Percentiles rank a stretch among this genome's conserved stretches.
These are phyloP conservation scores for Cyberlindnera japonica DNA, from an alignment of 805 yeast species.

Conservation along the genomic window DNA sequence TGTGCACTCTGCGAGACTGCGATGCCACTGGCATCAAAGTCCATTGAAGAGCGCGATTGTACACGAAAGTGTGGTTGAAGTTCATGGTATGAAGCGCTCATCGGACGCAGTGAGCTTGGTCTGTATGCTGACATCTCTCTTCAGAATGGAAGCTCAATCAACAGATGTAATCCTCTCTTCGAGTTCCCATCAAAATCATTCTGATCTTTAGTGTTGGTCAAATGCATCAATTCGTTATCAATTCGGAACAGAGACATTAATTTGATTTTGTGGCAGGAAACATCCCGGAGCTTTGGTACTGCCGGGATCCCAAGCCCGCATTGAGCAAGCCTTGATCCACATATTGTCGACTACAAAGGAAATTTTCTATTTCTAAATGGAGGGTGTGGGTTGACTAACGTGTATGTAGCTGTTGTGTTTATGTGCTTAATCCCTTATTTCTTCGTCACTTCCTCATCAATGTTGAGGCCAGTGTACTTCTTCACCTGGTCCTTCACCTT, in stretches of 20 bases:
- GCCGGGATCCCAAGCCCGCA: not conserved
- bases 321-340: not conserved
- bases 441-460: constrained; percentile 59
- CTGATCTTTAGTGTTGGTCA: not conserved
- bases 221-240: too few relatives aligned
- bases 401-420: not conserved
- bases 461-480: constrained; percentile 61
- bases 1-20: constrained; percentile 4
- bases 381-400: not conserved
- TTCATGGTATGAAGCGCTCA: constrained; percentile 7
- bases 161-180: too few relatives aligned
- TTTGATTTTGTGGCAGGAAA: not conserved
- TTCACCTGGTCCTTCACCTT: constrained; percentile 31
- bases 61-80: constrained; percentile 1
- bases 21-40: constrained; percentile 7
- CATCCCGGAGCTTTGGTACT: not conserved
- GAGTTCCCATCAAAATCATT: too few relatives aligned
- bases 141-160: too few relatives aligned
- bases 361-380: not conserved
- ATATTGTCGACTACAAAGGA: not conserved
- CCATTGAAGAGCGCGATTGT: constrained; percentile 7
- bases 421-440: constrained; percentile 22
- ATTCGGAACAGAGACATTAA: not conserved
- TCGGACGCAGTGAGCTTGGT: not conserved
- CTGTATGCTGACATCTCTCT: not conserved